Evolutionary conservation across 2,329 filamentous ascomycete species (phyloP), one percentile per base, ranked within the genome.

Genomic region (Hymenoscyphus fraxineus): DNA sequence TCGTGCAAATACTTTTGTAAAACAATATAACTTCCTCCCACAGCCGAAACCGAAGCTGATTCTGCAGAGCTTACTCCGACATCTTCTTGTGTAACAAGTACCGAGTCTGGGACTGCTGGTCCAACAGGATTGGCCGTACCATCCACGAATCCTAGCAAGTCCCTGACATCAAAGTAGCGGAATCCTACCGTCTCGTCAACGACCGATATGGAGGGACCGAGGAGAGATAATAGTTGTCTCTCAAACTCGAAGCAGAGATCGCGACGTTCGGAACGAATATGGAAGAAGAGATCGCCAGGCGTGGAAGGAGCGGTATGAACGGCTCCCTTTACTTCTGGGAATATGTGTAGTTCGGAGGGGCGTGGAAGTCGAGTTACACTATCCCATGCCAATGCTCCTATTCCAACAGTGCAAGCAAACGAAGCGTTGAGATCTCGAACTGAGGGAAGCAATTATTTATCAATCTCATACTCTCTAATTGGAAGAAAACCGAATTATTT

Each of bases 181-280:
- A 87, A 87, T 0, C 84, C 84, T 0, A 78, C 75, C 0, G 84
- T 86, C 62, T 81, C 80, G 60, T 87, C 84, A 1, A 80, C 76
- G 0, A 85, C 77, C 0, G 69, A 71, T 12, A 85, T 80, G 0
- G 80, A 66, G 55, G 79, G 78, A 0, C 81, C 81, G 0, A 87
- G 77, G 1, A 71, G 67, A 15, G 80, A 78, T 70, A 86, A 74
- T 12, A 87, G 71, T 67, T 85, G 84, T 39, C 80, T 76, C 74
- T 86, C 84, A 62, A 86, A 83, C 69, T 87, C 84, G 66, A 86
- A 86, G 69, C 80, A 82, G 27, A 87, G 68, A 68, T 86, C 84
- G 15, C 82, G 78, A 1, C 84, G 78, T 59, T 85, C 83, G 0
- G 83, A 78, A 38, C 84, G 81, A 65, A 87, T 86, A 68, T 87